Evolutionary conservation across 257 asterid genomes (phyloP), one percentile per base, ranked within the genome.

Genomic region (Plantago major): DNA sequence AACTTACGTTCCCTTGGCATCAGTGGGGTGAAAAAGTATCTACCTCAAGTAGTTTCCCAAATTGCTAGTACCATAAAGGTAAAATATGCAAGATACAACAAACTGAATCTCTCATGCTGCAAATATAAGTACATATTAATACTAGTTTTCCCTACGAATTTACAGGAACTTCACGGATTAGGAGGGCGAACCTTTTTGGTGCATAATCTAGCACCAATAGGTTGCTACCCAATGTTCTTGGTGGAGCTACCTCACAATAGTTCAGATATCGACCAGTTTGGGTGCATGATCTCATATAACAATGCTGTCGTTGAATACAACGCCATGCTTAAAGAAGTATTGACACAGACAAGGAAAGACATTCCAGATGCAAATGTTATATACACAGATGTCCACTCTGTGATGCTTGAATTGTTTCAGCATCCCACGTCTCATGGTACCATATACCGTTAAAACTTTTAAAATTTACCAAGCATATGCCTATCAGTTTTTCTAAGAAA

Each of bases 211-310:
- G 97, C 91, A 12, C 97, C 95, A 46, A 63, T 86, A 28, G 97
- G 97, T 16, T 89, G 97, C 70, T 86, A 89, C 76, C 95, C 95
- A 49, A 67, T 83, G 12, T 76, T 79, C 70, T 65, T 84, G 71
- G 91, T 81, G 59, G 76, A 76, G 67, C 75, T 86, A 40, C 83
- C 87, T 38, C 97, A 84, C 60, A 56, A 78, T 18, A 46, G 42
- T 37, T 77, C 85, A 9, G 95, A 86, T 44, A 18, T 84, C 7
- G 94, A 86, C 73, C 71, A 69, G 10, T 84, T 70, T 49, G 95
- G 97, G 54, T 86, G 97, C 92, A 52, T 84, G 82, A 66, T 73
- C 12, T 83, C 94, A 45, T 84, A 78, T 84, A 87, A 81, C 76
- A 72, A 73, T 6, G 90, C 85, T 19, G 94, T 84, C 17, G 49